Evolutionary conservation across 495 filamentous ascomycete species (phyloP).

Genomic region (Glarea lozoyensis): DNA sequence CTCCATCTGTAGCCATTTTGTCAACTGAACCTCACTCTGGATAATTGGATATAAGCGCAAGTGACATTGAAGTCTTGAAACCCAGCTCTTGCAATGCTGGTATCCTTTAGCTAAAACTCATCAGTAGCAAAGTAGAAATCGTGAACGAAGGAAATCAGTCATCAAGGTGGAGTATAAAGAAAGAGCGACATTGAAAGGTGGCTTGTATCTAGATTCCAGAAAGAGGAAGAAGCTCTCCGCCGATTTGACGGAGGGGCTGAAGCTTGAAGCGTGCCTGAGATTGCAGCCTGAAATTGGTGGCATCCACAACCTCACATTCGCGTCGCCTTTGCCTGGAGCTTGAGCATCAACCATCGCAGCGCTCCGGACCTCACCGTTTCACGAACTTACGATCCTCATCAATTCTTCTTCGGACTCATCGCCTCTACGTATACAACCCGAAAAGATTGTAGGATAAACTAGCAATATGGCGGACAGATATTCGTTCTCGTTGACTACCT

Average conservation of each 20-base stretch:
- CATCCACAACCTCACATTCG: conserved; percentile 7
- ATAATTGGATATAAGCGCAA: no score
- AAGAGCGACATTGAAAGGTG: background rate
- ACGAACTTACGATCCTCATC: conserved; percentile 1
- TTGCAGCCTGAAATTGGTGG: background rate
- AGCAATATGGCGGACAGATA: conserved; percentile 90
- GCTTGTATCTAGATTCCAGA: conserved; percentile 1
- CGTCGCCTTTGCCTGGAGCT: conserved; percentile 10
- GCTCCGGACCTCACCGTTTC: conserved; percentile 12
- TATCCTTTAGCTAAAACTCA: background rate
- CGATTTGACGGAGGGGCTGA: background rate
- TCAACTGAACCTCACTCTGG: no score
- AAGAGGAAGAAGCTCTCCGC: background rate
- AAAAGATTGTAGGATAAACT: conserved; percentile 2
- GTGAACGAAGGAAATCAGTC: background rate
- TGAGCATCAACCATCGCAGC: conserved; percentile 6
- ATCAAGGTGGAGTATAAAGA: background rate
- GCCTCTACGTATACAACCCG: background rate
- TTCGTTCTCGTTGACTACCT: conserved; percentile 98
- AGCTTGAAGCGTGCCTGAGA: background rate
- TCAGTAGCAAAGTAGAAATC: conserved; percentile 3
- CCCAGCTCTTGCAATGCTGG: no score
- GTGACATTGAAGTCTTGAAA: no score
- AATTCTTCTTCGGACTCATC: background rate
- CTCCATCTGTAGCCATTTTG: no score